A percentile compares a stretch with the other conserved stretches of the same genome.
Evolutionary conservation across 306 rosid genomes (phyloP).

Genomic region (Cyamopsis tetragonoloba): DNA sequence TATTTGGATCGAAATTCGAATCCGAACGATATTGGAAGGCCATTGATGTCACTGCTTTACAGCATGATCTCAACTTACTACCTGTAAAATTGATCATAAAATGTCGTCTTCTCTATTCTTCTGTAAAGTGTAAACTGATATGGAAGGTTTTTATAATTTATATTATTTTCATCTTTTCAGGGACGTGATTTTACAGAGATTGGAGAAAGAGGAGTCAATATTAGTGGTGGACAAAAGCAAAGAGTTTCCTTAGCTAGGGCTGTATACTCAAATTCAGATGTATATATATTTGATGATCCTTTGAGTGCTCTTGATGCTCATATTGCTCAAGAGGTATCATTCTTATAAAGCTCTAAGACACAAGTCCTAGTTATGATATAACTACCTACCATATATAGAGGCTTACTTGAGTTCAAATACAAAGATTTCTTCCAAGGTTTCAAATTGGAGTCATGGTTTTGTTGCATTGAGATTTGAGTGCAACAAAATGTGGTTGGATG

Average conservation of each 20-base stretch:
- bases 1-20: slow-evolving; percentile 77
- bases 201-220: slow-evolving; percentile 92
- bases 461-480: no score
- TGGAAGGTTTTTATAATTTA: neutral
- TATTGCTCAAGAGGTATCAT: slow-evolving; percentile 69
- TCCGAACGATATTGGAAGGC: slow-evolving; percentile 61
- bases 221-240: slow-evolving; percentile 96
- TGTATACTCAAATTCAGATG: slow-evolving; percentile 77
- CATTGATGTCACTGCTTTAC: slow-evolving; percentile 58
- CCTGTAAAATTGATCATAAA: slow-evolving; percentile 53
- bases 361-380: slow-evolving; percentile 5
- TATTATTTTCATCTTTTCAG: slow-evolving; percentile 31
- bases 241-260: slow-evolving; percentile 93
- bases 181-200: slow-evolving; percentile 86
- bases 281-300: slow-evolving; percentile 87
- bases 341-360: slow-evolving; percentile 3
- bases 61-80: slow-evolving; percentile 69
- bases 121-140: slow-evolving; percentile 11
- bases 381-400: neutral
- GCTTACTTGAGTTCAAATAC: neutral
- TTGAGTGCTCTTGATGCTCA: slow-evolving; percentile 94
- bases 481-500: no score
- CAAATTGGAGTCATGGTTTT: no score
- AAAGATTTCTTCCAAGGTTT: neutral
- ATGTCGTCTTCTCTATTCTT: slow-evolving; percentile 9